Conservation (phyloP, 106 monocot species). For the Gastrodia elata region DNA sequence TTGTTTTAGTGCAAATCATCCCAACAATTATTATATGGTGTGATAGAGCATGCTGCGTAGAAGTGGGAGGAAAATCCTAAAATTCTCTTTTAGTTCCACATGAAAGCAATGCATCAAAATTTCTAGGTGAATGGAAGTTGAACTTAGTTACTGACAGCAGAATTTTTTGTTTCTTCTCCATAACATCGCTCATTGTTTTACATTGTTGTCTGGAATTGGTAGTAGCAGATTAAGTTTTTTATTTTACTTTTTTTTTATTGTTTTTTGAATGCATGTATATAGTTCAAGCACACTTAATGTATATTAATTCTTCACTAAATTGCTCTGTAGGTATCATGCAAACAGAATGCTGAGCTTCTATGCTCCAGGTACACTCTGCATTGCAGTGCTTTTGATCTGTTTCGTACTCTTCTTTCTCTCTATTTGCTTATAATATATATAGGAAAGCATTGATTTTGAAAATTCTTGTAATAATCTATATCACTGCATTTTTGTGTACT, state of each 20-base stretch:
- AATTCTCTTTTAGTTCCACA: too few relatives aligned
- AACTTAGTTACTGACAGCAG: neutral
- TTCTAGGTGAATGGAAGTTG: too few relatives aligned
- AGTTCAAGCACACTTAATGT: neutral
- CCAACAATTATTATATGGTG: too few relatives aligned
- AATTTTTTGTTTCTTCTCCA: neutral
- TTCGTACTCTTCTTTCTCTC: neutral
- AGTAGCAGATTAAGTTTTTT: neutral
- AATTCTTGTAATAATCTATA: neutral
- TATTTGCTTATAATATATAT: too few relatives aligned
- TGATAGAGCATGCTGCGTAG: too few relatives aligned
- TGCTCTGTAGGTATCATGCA: conserved; percentile 58
- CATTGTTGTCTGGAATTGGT: neutral
- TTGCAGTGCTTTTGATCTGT: neutral
- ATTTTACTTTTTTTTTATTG: neutral
- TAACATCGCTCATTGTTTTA: neutral
- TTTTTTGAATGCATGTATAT: neutral
- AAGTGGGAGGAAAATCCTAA: too few relatives aligned
- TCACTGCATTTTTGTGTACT: neutral
- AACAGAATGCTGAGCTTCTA: conserved; percentile 95
- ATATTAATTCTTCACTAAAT: neutral
- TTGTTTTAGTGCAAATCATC: too few relatives aligned
- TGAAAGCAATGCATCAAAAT: too few relatives aligned
- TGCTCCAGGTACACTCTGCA: conserved; percentile 53
- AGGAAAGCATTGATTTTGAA: too few relatives aligned